phyloP scores from a whole-genome alignment of 2,329 filamentous ascomycete genomes.

The Macroventuria anomochaeta region DNA sequence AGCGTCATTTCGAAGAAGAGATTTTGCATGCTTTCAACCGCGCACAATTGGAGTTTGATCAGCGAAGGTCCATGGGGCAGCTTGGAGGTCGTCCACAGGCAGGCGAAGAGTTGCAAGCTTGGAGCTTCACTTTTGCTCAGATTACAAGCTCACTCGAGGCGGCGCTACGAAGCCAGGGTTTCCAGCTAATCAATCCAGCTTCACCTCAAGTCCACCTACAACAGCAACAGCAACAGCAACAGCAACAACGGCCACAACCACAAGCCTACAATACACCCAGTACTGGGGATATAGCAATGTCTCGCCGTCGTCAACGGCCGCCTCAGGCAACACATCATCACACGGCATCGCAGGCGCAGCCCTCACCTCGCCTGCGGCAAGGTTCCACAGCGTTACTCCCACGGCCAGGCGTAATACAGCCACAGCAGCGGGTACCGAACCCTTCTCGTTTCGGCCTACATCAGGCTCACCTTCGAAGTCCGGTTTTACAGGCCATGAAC shows the following conservation, averaged over 20 bases:
- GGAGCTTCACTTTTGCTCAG: conserved; percentile 7
- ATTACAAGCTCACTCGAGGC: conserved; percentile 6
- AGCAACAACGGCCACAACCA: background rate
- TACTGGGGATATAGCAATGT: background rate
- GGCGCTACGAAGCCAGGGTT: background rate
- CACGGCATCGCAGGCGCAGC: background rate
- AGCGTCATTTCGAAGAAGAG: conserved; percentile 15
- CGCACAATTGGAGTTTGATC: background rate
- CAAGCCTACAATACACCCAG: background rate
- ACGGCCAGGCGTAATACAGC: conserved; percentile 36
- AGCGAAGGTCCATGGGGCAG: background rate
- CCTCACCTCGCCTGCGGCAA: background rate
- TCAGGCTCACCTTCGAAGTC: conserved; percentile 64
- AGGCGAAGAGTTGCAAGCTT: conserved; percentile 9
- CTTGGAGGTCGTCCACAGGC: conserved; percentile 1
- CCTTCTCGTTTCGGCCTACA: conserved; percentile 61
- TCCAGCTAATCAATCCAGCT: background rate
- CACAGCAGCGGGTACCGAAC: conserved; percentile 52
- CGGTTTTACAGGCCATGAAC: conserved; percentile 50
- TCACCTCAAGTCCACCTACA: background rate
- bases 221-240: background rate
- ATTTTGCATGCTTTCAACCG: background rate
- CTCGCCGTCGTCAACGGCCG: background rate
- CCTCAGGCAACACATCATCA: background rate
- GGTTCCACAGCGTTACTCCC: conserved; percentile 43